phyloP scores from a whole-genome alignment of 1,284 basidiomycete species.

The Xerocomus amazonicus region DNA sequence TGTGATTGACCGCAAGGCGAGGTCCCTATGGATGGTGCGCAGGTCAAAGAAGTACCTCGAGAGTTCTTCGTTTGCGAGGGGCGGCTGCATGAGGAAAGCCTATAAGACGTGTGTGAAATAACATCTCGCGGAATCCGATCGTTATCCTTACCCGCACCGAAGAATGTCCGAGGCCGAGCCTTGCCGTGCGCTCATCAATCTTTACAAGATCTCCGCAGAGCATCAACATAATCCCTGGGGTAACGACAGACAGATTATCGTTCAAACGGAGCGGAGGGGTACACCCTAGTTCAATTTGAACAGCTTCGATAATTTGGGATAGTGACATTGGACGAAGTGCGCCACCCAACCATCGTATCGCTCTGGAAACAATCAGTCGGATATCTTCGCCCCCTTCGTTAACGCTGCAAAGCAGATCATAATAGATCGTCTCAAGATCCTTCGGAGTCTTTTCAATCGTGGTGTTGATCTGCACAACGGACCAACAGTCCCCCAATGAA shows the following conservation, averaged over 20 bases:
- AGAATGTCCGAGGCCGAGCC: constrained; percentile 24
- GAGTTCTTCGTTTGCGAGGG: constrained; percentile 13
- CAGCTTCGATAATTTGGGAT: constrained; percentile 29
- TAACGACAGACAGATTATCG: constrained; percentile 26
- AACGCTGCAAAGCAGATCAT: constrained; percentile 22
- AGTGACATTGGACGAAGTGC: constrained; percentile 29
- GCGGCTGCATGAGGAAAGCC: constrained; percentile 25
- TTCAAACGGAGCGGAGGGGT: constrained; percentile 22
- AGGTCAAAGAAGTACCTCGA: constrained; percentile 23
- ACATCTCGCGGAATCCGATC: neutral
- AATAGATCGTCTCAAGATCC: constrained; percentile 23
- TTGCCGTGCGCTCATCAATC: constrained; percentile 23
- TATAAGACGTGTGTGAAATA: constrained; percentile 8
- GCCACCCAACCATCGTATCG: constrained; percentile 25
- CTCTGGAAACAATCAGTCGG: constrained; percentile 25
- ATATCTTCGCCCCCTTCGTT: constrained; percentile 27
- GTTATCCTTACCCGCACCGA: constrained; percentile 21
- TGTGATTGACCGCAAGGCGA: constrained; percentile 30
- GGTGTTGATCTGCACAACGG: constrained; percentile 23
- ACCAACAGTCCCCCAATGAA: constrained; percentile 25
- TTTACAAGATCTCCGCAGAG: constrained; percentile 29
- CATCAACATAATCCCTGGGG: constrained; percentile 25
- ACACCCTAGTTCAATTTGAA: constrained; percentile 29
- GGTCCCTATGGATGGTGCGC: constrained; percentile 25
- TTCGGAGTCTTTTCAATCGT: constrained; percentile 19